phyloP scores from a whole-genome alignment of 1,139 yeast species.

The Geotrichum macrosporum region DNA sequence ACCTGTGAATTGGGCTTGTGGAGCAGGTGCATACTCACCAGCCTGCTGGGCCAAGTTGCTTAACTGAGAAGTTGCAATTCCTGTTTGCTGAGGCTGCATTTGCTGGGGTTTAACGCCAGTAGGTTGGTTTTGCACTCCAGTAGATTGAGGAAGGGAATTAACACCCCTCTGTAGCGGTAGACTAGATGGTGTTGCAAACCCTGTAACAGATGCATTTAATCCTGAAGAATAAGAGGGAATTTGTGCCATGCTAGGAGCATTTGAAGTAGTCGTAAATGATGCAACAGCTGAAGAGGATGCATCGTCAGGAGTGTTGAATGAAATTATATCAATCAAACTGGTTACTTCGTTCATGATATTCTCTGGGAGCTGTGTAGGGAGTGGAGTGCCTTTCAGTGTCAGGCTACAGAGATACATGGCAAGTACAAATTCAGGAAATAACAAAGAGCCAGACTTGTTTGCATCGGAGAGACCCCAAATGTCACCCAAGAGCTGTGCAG shows the following conservation, averaged over 20 bases:
- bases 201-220: background rate
- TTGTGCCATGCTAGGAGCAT: conserved; percentile 26
- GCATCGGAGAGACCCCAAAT: conserved; percentile 92
- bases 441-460: conserved; percentile 72
- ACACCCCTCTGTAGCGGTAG: conserved; percentile 27
- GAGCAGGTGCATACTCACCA: too few species aligned
- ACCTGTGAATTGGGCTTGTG: too few species aligned
- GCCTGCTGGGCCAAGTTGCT: conserved; percentile 36
- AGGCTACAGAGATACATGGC: conserved; percentile 84
- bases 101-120: conserved; percentile 36
- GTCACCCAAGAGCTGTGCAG: conserved; percentile 72
- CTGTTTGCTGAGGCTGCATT: conserved; percentile 8
- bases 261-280: background rate
- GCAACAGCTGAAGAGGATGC: conserved; percentile 30
- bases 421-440: conserved; percentile 92
- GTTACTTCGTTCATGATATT: conserved; percentile 77
- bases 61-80: conserved; percentile 23
- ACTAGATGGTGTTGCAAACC: background rate
- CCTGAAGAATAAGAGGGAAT: conserved; percentile 36
- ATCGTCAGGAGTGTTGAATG: conserved; percentile 68
- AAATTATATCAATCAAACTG: conserved; percentile 82
- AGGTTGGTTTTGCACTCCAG: conserved; percentile 38
- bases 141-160: conserved; percentile 41
- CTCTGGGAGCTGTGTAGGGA: conserved; percentile 69
- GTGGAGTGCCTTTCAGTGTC: conserved; percentile 68